Conservation (phyloP, 2,329 filamentous ascomycete species). For the Penicillium fuscoglaucum region DNA sequence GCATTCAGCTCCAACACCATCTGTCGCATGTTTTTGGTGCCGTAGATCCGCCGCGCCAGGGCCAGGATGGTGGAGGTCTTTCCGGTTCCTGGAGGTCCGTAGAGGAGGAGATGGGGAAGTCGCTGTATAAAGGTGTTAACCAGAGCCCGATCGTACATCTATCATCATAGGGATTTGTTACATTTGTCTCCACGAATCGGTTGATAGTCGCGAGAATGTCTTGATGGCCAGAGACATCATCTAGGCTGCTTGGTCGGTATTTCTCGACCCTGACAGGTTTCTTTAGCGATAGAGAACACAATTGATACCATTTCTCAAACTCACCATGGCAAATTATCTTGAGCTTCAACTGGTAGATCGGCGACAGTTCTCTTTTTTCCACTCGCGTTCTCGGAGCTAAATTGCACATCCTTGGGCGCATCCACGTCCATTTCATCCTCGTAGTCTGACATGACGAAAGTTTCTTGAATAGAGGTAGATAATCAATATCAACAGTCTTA, state of each 20-base stretch:
- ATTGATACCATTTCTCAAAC: background rate
- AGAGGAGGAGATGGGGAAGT: conserved; percentile 91
- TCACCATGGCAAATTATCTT: conserved; percentile 91
- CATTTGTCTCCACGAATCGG: conserved; percentile 92
- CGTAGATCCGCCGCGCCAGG: conserved; percentile 90
- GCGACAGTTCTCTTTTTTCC: conserved; percentile 87
- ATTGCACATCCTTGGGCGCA: conserved; percentile 56
- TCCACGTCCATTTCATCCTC: conserved; percentile 71
- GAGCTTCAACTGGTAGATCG: conserved; percentile 88
- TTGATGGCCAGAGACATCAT: conserved; percentile 93
- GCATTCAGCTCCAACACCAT: conserved; percentile 99
- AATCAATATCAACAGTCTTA: conserved; percentile 5
- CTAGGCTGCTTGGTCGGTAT: conserved; percentile 83
- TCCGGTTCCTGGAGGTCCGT: conserved; percentile 92
- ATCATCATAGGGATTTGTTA: conserved; percentile 32
- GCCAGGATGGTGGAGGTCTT: conserved; percentile 97
- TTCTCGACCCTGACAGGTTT: conserved; percentile 76
- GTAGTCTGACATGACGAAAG: conserved; percentile 52
- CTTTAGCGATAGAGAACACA: conserved; percentile 14
- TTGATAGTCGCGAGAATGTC: conserved; percentile 98
- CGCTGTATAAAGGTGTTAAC: conserved; percentile 49
- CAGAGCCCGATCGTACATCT: background rate
- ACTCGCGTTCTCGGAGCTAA: conserved; percentile 69
- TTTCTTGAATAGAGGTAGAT: background rate
- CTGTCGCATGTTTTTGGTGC: conserved; percentile 86